Evolutionary conservation across 768 basidiomycete species (phyloP).

Genomic region (Dacryopinax spathularia): DNA sequence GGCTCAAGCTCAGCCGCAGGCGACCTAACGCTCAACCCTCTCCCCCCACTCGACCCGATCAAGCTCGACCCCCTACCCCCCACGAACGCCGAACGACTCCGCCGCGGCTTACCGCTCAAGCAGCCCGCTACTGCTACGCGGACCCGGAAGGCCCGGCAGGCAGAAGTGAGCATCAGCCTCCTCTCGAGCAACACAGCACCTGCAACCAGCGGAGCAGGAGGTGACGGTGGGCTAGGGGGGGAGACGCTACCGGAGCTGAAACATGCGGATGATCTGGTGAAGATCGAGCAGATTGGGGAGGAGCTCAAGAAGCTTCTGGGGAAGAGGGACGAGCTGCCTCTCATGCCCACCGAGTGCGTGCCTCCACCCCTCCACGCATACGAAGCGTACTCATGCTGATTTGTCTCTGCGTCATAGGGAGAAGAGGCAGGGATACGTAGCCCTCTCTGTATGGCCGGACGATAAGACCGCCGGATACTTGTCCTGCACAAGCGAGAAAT

Average conservation of each 20-base stretch:
- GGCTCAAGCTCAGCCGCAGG: background rate
- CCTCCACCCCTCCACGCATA: background rate
- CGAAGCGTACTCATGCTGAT: background rate
- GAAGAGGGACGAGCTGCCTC: background rate
- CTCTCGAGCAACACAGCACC: too few relatives aligned
- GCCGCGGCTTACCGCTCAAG: background rate
- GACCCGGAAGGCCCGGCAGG: background rate
- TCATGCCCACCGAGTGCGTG: background rate
- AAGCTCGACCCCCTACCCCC: background rate
- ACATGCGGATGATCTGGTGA: background rate
- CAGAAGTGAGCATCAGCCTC: too few relatives aligned
- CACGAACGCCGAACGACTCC: background rate
- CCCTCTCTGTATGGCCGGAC: background rate
- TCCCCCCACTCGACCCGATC: background rate
- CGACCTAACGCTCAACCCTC: too few relatives aligned
- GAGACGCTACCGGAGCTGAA: background rate
- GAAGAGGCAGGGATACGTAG: background rate
- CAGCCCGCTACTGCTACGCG: background rate
- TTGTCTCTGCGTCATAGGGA: background rate
- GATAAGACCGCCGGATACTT: background rate
- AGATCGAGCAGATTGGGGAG: background rate
- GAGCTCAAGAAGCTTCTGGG: background rate
- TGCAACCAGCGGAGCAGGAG: too few relatives aligned
- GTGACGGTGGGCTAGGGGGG: background rate
- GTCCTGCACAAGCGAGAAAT: background rate